phyloP scores from a whole-genome alignment of 2,329 filamentous ascomycete species.

The Neofusicoccum ribis region DNA sequence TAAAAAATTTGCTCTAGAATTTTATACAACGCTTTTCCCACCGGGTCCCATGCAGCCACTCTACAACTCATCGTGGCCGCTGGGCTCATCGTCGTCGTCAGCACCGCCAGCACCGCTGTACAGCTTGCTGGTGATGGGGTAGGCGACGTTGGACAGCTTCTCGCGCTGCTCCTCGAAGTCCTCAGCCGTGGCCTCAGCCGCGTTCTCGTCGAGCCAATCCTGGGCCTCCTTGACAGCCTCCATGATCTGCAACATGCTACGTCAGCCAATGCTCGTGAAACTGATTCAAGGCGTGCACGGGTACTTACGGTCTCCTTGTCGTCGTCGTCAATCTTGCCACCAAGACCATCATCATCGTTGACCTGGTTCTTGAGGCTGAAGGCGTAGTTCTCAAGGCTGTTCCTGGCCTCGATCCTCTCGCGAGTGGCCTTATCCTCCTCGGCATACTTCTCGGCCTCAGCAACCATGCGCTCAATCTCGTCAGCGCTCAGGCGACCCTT shows the following conservation, averaged over 20 bases:
- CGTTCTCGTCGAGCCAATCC: slow-evolving; percentile 97
- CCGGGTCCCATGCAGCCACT: slow-evolving; percentile 12
- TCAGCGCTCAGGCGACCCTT: slow-evolving; percentile 96
- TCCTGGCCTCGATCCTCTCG: slow-evolving; percentile 94
- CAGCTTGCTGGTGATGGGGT: slow-evolving; percentile 98
- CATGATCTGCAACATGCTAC: slow-evolving; percentile 59
- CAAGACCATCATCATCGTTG: slow-evolving; percentile 90
- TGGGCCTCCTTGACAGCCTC: slow-evolving; percentile 96
- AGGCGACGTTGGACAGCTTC: slow-evolving; percentile 94
- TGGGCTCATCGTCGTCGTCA: slow-evolving; percentile 67
- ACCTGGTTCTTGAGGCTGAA: slow-evolving; percentile 99
- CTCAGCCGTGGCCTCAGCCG: slow-evolving; percentile 77
- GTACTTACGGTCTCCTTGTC: slow-evolving; percentile 81
- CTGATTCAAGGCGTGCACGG: background rate
- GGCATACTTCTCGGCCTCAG: slow-evolving; percentile 96
- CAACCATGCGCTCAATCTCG: slow-evolving; percentile 99
- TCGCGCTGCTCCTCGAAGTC: slow-evolving; percentile 99
- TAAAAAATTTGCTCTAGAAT: slow-evolving; percentile 16
- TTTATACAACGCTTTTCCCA: slow-evolving; percentile 16
- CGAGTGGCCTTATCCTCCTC: slow-evolving; percentile 99
- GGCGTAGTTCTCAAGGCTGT: slow-evolving; percentile 97
- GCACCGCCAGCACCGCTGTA: slow-evolving; percentile 66
- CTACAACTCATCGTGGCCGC: slow-evolving; percentile 53
- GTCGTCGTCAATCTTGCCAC: slow-evolving; percentile 93
- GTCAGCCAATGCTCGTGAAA: slow-evolving; percentile 35